Evolutionary conservation across 1,284 basidiomycete species (phyloP), one percentile per base, ranked within the genome.

Genomic region (Pseudomicrostroma phylloplanum): DNA sequence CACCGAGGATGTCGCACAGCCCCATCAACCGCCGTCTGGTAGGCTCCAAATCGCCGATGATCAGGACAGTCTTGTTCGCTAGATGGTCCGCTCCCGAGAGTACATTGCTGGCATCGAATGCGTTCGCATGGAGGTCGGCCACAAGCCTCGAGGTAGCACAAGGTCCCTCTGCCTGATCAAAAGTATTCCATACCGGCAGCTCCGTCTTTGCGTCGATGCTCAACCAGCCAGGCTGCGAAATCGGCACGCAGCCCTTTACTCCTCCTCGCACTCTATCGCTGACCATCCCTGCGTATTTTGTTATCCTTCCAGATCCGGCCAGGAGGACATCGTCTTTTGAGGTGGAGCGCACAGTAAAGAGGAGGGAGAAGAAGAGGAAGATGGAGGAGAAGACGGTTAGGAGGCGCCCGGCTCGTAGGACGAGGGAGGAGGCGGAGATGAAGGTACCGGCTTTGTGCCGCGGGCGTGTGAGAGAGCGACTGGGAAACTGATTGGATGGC

Each of bases 351-450:
- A 54, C 21, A 6, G 51, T 54, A 19, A 54, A 54, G 15, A 54
- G 21, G 6, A 54, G 51, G 2, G 51, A 54, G 21, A 54, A 26
- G 13, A 25, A 17, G 21, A 54, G 51, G 21, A 54, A 54, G 51
- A 25, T 15, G 8, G 51, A 15, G 21, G 21, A 19, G 51, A 54
- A 54, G 51, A 54, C 6, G 13, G 51, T 54, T 8, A 54, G 51
- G 51, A 54, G 7, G 21, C 25, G n/a, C 7, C 51, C 51, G 19
- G 51, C 51, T 6, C 51, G 51, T 13, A 54, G 51, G 21, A 54
- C 51, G 21, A 54, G 51, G 17, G 51, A 25, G 17, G 51, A 21
- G 51, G 51, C 51, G 15, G 51, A 21, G n/a, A 54, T 25, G 51
- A 23, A 54, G 15, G 25, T 15, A 25, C 15, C 17, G 51, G 17